phyloP scores from a whole-genome alignment of 371 early-diverging fungal species.

The Blakeslea trispora region DNA sequence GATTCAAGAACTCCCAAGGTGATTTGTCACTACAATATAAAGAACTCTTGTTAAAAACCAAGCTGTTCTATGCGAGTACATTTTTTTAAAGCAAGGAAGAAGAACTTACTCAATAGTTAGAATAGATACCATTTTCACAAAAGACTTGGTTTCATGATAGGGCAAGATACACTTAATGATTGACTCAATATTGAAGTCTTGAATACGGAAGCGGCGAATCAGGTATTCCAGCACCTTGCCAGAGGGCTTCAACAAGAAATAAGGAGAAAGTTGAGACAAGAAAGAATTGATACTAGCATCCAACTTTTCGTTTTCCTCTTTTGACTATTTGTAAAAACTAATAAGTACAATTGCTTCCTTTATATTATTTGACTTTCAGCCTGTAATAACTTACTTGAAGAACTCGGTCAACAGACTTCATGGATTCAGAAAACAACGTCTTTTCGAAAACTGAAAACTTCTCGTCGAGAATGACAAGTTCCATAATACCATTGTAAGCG shows the following conservation, averaged over 20 bases:
- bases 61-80: too few relatives aligned
- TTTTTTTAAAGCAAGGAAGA: neutral
- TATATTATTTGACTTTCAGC: too few relatives aligned
- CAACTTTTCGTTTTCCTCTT: conserved; percentile 80
- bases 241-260: conserved; percentile 80
- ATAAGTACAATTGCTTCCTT: too few relatives aligned
- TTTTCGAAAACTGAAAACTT: conserved; percentile 71
- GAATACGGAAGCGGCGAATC: conserved; percentile 84
- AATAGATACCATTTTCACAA: conserved; percentile 78
- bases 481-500: conserved; percentile 79
- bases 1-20: conserved; percentile 69
- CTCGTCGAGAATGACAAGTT: conserved; percentile 68
- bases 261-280: conserved; percentile 76
- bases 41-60: too few relatives aligned
- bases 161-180: conserved; percentile 82
- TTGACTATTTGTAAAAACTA: conserved; percentile 57
- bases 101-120: conserved; percentile 63
- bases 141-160: conserved; percentile 90
- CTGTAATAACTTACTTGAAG: conserved; percentile 62
- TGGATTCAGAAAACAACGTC: conserved; percentile 80
- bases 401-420: conserved; percentile 81
- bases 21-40: conserved; percentile 46
- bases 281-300: conserved; percentile 77
- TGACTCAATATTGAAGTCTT: conserved; percentile 85
- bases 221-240: conserved; percentile 94